Evolutionary conservation across 2,329 filamentous ascomycete species (phyloP), one percentile per base, ranked within the genome.

Genomic region (Monosporascus sp.): DNA sequence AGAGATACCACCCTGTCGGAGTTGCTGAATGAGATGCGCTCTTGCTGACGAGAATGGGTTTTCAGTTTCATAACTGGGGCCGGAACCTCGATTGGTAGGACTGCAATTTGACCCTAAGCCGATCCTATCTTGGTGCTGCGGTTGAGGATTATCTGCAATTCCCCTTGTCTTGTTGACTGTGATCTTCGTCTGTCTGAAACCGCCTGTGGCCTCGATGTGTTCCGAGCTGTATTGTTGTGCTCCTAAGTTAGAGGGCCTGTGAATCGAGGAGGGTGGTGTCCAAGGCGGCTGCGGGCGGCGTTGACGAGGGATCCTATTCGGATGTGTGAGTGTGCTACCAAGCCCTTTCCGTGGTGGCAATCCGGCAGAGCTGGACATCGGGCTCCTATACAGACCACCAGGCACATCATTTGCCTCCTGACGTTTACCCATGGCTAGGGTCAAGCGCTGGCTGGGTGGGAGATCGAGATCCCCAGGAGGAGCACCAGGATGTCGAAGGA

Each of bases 251-350:
- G 34, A 24, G 14, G 27, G 14, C 39, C 42, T 60, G 39, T 60
- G 57, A 7, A 55, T n/a, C 8, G 64, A 63, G 9, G 65, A 66
- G 45, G 66, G 66, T 18, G 66, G 65, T 6, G 63, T 63, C 66
- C 65, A 68, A 15, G 65, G 64, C 20, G 47, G 52, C 20, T 61
- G 51, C 3, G 52, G 50, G 27, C 48, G 60, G 41, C 46, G 60
- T 34, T 31, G 57, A 36, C 38, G 53, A 6, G 20, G 41, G 47
- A 49, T 50, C 5, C 46, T 31, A 42, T 47, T 39, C 20, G 55
- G 46, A 45, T 42, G 49, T 37, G 51, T 24, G 17, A 44, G 25
- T 38, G 46, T n/a, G 18, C 6, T 41, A 41, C 22, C 14, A 20
- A 48, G 36, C 24, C 17, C n/a, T 51, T 39, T 39, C 47, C 50